Evolutionary conservation across 768 basidiomycete species (phyloP).

Genomic region (Suillus hirtellus): DNA sequence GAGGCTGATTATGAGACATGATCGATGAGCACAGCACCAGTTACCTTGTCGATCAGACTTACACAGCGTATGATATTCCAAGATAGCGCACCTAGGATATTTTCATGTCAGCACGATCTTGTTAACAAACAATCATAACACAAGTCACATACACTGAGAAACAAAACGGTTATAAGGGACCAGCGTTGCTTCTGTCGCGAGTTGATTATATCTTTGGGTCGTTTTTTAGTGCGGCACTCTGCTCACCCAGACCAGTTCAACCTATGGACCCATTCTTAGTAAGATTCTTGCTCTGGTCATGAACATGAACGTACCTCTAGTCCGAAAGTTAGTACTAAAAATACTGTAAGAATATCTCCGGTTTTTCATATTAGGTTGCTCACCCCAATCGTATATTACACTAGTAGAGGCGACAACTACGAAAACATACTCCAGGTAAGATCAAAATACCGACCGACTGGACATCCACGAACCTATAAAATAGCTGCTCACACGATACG

Average conservation of each 20-base stretch:
- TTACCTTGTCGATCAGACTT: background rate
- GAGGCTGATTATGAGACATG: background rate
- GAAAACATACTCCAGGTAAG: background rate
- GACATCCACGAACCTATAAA: background rate
- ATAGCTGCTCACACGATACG: background rate
- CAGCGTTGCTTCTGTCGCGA: background rate
- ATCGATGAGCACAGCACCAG: background rate
- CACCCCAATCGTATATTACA: background rate
- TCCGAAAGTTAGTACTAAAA: background rate
- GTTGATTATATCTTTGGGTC: background rate
- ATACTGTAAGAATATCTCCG: background rate
- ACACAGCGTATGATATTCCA: background rate
- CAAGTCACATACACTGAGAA: background rate
- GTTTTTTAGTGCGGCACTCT: background rate
- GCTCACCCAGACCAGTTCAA: background rate
- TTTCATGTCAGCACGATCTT: background rate
- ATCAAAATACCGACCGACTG: background rate
- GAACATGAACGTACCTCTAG: background rate
- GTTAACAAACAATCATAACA: background rate
- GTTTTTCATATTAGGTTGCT: background rate
- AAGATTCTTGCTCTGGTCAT: background rate
- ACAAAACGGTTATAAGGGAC: background rate
- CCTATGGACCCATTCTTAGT: background rate
- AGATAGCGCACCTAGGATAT: background rate
- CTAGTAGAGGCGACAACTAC: background rate